phyloP scores from a whole-genome alignment of 352 stramenopile species.

The Phytophthora niederhauseri region DNA sequence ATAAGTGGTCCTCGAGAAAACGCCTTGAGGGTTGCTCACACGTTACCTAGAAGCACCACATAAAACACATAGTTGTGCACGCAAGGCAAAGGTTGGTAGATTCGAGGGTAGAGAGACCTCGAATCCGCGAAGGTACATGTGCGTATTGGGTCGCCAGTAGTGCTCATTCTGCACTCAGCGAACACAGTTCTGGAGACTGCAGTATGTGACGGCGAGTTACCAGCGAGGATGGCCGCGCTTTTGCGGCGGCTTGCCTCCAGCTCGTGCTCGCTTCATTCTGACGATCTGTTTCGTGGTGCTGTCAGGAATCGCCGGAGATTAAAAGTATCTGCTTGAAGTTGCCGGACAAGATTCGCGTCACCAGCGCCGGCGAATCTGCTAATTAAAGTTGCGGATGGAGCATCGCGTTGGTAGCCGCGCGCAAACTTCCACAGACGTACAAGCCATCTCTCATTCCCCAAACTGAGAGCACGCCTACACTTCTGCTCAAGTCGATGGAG shows the following conservation, averaged over 20 bases:
- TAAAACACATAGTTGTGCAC: neutral
- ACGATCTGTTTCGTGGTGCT: neutral
- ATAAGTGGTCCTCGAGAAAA: neutral
- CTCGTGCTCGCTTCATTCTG: neutral
- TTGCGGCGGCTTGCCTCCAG: neutral
- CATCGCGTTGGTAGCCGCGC: neutral
- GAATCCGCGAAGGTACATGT: neutral
- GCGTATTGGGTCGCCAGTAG: neutral
- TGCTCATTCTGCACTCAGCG: neutral
- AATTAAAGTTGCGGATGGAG: neutral
- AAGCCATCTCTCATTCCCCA: neutral
- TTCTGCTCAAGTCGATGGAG: slow-evolving; percentile 23
- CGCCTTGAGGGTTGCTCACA: neutral
- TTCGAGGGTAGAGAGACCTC: neutral
- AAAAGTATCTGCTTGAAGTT: neutral
- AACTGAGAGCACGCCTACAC: neutral
- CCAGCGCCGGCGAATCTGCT: neutral
- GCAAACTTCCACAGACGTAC: neutral
- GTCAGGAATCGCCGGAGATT: neutral
- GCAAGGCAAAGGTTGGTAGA: neutral
- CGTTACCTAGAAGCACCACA: neutral
- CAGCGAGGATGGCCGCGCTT: neutral
- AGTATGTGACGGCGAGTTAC: neutral
- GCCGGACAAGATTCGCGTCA: neutral
- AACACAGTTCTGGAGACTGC: neutral